Evolutionary conservation across 1,284 basidiomycete species (phyloP).

Genomic region (Ganoderma multipileum): DNA sequence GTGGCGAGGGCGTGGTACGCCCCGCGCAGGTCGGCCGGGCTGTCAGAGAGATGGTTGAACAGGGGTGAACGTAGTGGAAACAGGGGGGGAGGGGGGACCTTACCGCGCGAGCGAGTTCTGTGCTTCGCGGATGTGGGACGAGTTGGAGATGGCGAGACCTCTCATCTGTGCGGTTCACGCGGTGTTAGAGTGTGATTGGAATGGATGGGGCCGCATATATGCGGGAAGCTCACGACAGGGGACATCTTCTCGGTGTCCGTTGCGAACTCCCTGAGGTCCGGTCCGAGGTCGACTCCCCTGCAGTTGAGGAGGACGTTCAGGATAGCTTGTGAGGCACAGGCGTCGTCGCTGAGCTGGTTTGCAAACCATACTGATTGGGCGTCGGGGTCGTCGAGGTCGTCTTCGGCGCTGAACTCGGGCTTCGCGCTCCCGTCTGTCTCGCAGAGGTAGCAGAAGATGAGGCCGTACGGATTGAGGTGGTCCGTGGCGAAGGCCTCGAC

Average conservation of each 20-base stretch:
- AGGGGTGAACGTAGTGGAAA: neutral
- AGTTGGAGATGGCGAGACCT: constrained; percentile 65
- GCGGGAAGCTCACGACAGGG: constrained; percentile 50
- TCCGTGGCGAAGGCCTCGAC: constrained; percentile 68
- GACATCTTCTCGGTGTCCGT: constrained; percentile 61
- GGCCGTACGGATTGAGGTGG: constrained; percentile 56
- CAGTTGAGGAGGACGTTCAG: constrained; percentile 67
- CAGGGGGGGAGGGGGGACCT: constrained; percentile 16
- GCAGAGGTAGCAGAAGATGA: constrained; percentile 69
- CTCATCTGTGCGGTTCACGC: constrained; percentile 53
- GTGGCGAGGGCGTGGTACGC: constrained; percentile 52
- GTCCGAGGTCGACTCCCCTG: constrained; percentile 54
- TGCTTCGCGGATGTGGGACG: constrained; percentile 53
- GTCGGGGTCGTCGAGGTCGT: constrained; percentile 58
- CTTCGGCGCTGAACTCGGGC: constrained; percentile 48
- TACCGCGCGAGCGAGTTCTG: constrained; percentile 68
- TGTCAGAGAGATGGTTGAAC: constrained; percentile 30
- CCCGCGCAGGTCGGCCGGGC: constrained; percentile 64
- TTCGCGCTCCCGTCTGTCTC: constrained; percentile 51
- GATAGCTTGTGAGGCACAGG: constrained; percentile 66
- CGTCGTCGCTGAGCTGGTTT: constrained; percentile 70
- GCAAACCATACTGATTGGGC: constrained; percentile 68
- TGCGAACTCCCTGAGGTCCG: constrained; percentile 51
- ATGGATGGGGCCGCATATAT: neutral
- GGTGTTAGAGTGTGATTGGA: neutral